These are phyloP conservation scores for Daedaleopsis nitida DNA, from an alignment of 768 basidiomycete species.

Conservation along the genomic window DNA sequence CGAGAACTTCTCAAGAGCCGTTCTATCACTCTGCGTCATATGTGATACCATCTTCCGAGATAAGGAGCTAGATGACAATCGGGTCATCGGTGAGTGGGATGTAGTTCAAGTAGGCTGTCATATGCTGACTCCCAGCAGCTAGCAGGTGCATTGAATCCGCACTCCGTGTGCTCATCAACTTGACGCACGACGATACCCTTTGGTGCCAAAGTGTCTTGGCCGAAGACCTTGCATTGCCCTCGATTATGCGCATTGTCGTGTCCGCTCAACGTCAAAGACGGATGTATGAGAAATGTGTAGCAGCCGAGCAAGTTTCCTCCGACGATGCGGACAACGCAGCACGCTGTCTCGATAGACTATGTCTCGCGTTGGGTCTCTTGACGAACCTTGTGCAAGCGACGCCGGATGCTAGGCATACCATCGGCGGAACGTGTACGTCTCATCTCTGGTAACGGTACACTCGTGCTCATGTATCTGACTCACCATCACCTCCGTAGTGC, in stretches of 20 bases:
- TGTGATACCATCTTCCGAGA: constrained; percentile 42
- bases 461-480: constrained; percentile 1
- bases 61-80: constrained; percentile 16
- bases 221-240: constrained; percentile 47
- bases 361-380: constrained; percentile 72
- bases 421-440: constrained; percentile 53
- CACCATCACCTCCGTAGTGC: constrained; percentile 36
- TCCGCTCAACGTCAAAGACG: constrained; percentile 35
- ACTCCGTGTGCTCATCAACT: constrained; percentile 68
- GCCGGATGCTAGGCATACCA: constrained; percentile 46
- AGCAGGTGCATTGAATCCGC: constrained; percentile 55
- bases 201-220: constrained; percentile 60
- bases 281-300: constrained; percentile 20
- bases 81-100: constrained; percentile 13
- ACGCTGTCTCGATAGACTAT: constrained; percentile 66
- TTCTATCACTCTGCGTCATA: constrained; percentile 54
- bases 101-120: neutral
- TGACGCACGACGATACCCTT: constrained; percentile 60
- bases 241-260: constrained; percentile 50
- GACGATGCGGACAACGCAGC: constrained; percentile 33
- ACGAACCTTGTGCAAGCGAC: constrained; percentile 73
- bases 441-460: neutral
- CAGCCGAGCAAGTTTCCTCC: constrained; percentile 14
- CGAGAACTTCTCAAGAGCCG: constrained; percentile 46
- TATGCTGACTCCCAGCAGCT: constrained; percentile 27